Conservation (phyloP, 163 green algal species). For the Volvox carteri region DNA sequence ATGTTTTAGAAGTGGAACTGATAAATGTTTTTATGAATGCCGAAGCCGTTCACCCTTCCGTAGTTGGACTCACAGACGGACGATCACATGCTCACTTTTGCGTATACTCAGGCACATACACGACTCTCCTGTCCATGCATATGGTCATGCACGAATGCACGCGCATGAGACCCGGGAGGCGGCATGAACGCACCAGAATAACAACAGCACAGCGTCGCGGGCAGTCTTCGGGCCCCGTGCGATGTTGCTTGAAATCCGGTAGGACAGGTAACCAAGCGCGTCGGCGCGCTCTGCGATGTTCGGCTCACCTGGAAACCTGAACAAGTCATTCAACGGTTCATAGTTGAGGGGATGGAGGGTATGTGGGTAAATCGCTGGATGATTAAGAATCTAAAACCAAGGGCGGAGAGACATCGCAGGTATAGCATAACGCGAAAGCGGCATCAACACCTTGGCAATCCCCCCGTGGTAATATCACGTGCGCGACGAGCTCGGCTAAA, state of each 20-base stretch:
- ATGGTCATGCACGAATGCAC: neutral
- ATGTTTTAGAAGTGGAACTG: neutral
- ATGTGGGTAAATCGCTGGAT: too few species aligned
- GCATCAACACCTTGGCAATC: neutral
- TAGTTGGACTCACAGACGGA: too few species aligned
- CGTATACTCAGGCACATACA: neutral
- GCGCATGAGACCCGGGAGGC: too few species aligned
- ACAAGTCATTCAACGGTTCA: neutral
- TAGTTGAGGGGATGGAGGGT: neutral
- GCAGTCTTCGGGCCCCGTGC: neutral
- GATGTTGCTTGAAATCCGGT: neutral
- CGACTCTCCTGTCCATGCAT: neutral
- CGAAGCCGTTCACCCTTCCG: neutral
- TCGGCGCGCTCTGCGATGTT: neutral
- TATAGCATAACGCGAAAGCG: neutral
- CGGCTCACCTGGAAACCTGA: neutral
- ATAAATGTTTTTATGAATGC: neutral
- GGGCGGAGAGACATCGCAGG: neutral
- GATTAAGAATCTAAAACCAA: neutral
- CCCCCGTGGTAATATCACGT: neutral
- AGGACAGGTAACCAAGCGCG: neutral
- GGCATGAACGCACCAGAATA: neutral
- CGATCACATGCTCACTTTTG: neutral
- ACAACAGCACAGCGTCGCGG: neutral
- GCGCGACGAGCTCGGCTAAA: neutral